Conservation (phyloP, 2,329 filamentous ascomycete genomes). For the Acrodontium crateriforme region DNA sequence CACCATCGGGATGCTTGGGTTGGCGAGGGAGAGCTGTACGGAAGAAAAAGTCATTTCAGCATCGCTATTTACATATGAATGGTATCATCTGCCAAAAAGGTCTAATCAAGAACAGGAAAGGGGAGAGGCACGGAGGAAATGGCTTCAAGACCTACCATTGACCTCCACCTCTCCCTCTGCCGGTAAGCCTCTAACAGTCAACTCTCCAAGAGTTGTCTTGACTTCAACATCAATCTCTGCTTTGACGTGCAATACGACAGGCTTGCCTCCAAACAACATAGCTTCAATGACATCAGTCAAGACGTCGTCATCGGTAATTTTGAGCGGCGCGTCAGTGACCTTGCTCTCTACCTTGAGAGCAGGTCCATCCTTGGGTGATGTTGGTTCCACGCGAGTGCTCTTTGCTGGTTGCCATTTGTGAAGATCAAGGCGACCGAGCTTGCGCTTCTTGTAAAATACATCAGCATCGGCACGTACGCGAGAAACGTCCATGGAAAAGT, state of each 20-base stretch:
- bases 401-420: conserved; percentile 72
- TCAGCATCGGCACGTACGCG: conserved; percentile 64
- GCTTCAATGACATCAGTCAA: conserved; percentile 71
- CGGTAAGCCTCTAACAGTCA: conserved; percentile 72
- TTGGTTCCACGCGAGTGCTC: conserved; percentile 52
- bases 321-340: conserved; percentile 65
- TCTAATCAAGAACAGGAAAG: conserved; percentile 1
- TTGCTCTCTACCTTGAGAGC: conserved; percentile 60
- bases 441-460: conserved; percentile 62
- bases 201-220: conserved; percentile 64
- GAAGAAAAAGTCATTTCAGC: too few species aligned
- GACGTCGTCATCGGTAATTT: conserved; percentile 66
- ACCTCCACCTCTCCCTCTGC: conserved; percentile 73
- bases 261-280: conserved; percentile 58
- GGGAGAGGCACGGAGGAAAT: conserved; percentile 5
- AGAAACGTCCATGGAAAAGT: conserved; percentile 68
- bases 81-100: background rate
- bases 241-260: conserved; percentile 58
- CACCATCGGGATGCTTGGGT: too few species aligned
- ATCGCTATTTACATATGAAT: background rate
- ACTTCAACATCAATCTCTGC: conserved; percentile 75
- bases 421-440: conserved; percentile 70
- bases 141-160: conserved; percentile 61
- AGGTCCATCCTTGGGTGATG: conserved; percentile 42
- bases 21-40: too few species aligned